Evolutionary conservation across 257 asterid genomes (phyloP).

Genomic region (Phtheirospermum japonicum): DNA sequence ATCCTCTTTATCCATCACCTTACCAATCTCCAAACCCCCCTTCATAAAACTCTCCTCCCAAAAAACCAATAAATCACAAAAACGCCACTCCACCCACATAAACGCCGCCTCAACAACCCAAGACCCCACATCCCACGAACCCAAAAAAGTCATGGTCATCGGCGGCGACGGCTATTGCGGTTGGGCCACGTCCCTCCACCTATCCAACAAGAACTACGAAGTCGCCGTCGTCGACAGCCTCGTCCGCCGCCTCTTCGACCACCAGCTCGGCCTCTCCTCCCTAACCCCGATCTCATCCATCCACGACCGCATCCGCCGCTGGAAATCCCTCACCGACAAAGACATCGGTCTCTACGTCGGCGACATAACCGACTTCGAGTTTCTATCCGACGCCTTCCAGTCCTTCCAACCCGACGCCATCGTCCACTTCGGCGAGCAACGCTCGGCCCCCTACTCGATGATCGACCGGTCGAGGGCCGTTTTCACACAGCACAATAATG

Average conservation of each 20-base stretch:
- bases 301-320: constrained; percentile 72
- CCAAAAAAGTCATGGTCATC: constrained; percentile 82
- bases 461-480: constrained; percentile 91
- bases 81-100: constrained; percentile 31
- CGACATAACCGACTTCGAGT: constrained; percentile 89
- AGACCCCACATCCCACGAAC: constrained; percentile 37
- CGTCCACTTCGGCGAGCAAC: constrained; percentile 96
- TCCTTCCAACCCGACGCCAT: constrained; percentile 82
- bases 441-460: constrained; percentile 98
- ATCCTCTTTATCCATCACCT: constrained; percentile 34
- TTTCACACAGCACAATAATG: constrained; percentile 85
- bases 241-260: constrained; percentile 80
- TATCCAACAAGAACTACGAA: constrained; percentile 40
- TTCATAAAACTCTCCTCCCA: constrained; percentile 27
- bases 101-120: constrained; percentile 57
- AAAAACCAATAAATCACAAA: constrained; percentile 26
- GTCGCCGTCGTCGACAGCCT: constrained; percentile 87
- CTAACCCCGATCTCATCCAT: constrained; percentile 88
- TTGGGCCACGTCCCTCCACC: constrained; percentile 40
- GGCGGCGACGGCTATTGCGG: constrained; percentile 92
- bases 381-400: constrained; percentile 66
- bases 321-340: constrained; percentile 80
- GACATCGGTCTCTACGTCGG: constrained; percentile 72
- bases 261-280: constrained; percentile 90
- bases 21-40: constrained; percentile 30